phyloP scores from a whole-genome alignment of 768 basidiomycete species.

The Podaxis sp. region DNA sequence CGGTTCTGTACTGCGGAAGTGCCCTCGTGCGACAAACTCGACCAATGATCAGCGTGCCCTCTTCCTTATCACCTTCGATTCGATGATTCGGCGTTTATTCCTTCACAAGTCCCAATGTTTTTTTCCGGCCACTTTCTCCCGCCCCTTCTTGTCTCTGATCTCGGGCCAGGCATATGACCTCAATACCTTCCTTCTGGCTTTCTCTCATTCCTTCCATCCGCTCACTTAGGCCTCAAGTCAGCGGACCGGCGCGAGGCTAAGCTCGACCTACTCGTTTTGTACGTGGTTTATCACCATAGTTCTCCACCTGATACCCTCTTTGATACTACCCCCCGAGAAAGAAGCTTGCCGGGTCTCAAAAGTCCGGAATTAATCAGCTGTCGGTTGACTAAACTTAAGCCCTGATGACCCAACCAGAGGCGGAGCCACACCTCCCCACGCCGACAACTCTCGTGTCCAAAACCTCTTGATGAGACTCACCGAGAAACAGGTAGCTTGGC shows the following conservation, averaged over 20 bases:
- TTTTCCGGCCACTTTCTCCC: slow-evolving; percentile 4
- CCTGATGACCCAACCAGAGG: not conserved
- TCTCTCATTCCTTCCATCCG: not conserved
- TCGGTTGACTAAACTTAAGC: not conserved
- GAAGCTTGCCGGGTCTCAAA: not conserved
- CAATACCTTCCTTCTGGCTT: not conserved
- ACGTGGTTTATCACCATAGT: not conserved
- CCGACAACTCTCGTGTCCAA: not conserved
- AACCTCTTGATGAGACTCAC: not conserved
- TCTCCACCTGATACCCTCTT: not conserved
- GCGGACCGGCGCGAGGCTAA: not conserved
- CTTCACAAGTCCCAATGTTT: not conserved
- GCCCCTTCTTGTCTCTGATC: not conserved
- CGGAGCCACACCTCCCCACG: not conserved
- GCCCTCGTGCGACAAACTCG: not conserved
- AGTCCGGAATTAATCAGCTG: not conserved
- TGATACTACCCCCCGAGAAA: not conserved
- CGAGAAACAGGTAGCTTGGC: not conserved
- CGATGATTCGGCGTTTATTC: not conserved
- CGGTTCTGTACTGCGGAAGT: not conserved
- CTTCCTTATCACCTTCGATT: not conserved
- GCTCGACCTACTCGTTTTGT: not conserved
- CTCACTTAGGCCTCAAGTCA: not conserved
- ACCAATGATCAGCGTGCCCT: not conserved
- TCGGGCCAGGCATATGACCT: not conserved